Conservation (phyloP, 106 monocot species). For the Dendrobium chrysotoxum region DNA sequence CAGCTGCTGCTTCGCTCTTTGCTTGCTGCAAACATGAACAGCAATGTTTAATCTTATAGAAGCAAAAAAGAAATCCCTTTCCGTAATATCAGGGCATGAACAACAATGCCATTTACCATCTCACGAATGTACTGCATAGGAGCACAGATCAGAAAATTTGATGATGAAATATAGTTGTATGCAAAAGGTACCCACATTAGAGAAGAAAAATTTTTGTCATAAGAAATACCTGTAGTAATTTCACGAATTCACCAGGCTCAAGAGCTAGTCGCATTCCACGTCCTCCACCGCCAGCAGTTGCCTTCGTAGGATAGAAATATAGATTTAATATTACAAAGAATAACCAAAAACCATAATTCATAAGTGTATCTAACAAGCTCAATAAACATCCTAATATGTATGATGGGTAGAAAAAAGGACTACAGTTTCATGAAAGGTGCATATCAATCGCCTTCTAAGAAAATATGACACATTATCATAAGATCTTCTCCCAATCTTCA, state of each 20-base stretch:
- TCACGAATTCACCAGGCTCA: slow-evolving; percentile 77
- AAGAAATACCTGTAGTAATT: slow-evolving; percentile 58
- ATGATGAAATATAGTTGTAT: neutral
- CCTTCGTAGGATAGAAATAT: slow-evolving; percentile 30
- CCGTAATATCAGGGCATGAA: neutral
- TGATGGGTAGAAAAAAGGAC: neutral
- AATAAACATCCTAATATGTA: neutral
- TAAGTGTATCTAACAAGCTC: neutral
- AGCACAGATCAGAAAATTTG: neutral
- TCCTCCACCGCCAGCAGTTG: slow-evolving; percentile 97
- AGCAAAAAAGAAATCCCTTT: neutral
- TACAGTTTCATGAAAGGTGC: neutral
- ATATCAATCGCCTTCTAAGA: neutral
- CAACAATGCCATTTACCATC: neutral
- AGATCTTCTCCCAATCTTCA: neutral
- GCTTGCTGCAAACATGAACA: slow-evolving; percentile 67
- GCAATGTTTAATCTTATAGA: neutral
- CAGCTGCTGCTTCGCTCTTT: slow-evolving; percentile 91
- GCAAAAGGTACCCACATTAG: neutral
- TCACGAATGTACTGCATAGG: neutral
- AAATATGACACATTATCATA: neutral
- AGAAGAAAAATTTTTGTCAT: neutral
- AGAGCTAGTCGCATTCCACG: slow-evolving; percentile 89
- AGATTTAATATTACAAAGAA: neutral
- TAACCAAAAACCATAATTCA: neutral